Base-by-base conservation (phyloP, 2,329 filamentous ascomycete genomes). In the Piedraia hortae region DNA sequence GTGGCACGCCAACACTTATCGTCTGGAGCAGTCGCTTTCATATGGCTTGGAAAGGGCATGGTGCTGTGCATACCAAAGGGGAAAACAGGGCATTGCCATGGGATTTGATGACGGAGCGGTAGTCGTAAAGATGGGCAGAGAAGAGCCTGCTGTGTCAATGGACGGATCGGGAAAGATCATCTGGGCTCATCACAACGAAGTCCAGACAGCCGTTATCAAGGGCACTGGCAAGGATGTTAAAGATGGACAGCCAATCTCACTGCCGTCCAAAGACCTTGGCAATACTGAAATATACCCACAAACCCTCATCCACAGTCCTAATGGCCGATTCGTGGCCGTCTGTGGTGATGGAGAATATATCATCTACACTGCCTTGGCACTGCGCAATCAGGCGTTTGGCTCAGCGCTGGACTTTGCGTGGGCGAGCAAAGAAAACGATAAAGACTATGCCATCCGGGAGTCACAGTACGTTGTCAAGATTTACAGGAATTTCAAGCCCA, bases 311-410 rank as follows among this genome's bases (percentile, higher is more conserved):
- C 85, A 97, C 51, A 91, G 80, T n/a, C 75, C 85, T 16, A 97
- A 97, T 36, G 78, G 78, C 22, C 66, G 78, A 28, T 85, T 85
- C 34, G 74, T 85, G 21, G 72, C 72, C 10, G 69, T 80, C 2
- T 93, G 82, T 33, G 85, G 85, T 33, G 85, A 97, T 43, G 85
- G 85, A 30, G 85, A 97, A 48, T 97, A 91, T 51, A 93, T 93
- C 44, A 90, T 93, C 38, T 93, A 93, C 53, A 93, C 85, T 13
- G 80, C 85, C 25, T 59, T 93, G 26, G 82, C 82, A 3, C 89
- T 88, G 62, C 68, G 85, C 43, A 93, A 97, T 50, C 91, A 93
- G 53, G 78, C 78, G 3, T 97, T 97, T 39, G 85, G 85, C 11
- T 80, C 75, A 18, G 85, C 82, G 4, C 53, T 93, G 23, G 85